These are phyloP conservation scores for Pseudopithomyces chartarum DNA, from an alignment of 2,329 filamentous ascomycete genomes.

Conservation along the genomic window DNA sequence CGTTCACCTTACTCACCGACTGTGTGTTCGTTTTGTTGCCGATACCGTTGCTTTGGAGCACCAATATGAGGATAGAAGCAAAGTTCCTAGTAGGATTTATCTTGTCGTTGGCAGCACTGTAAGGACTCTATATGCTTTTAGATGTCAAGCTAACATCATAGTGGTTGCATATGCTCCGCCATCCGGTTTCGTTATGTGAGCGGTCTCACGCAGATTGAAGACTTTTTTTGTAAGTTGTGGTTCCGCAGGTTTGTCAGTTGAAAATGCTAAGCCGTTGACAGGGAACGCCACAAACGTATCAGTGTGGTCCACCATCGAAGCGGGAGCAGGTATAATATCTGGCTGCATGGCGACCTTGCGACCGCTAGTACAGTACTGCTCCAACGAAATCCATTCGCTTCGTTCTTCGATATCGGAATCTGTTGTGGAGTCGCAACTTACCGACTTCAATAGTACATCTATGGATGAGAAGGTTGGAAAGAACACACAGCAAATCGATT, in stretches of 20 bases:
- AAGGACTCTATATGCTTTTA: constrained; percentile 2
- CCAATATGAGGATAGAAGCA: constrained; percentile 59
- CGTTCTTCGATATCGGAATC: constrained; percentile 38
- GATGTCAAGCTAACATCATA: constrained; percentile 15
- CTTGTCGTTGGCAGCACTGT: constrained; percentile 53
- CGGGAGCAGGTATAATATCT: constrained; percentile 47
- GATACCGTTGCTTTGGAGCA: constrained; percentile 58
- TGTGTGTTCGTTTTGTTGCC: constrained; percentile 37
- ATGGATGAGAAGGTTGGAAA: background rate
- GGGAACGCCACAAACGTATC: constrained; percentile 53
- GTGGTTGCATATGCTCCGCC: constrained; percentile 59
- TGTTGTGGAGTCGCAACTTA: constrained; percentile 3
- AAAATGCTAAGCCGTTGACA: constrained; percentile 10
- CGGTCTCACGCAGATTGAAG: constrained; percentile 47
- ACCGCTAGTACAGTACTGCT: constrained; percentile 45
- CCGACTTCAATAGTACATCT: constrained; percentile 1
- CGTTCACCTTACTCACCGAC: constrained; percentile 38
- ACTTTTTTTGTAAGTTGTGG: constrained; percentile 48
- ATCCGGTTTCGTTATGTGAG: constrained; percentile 57
- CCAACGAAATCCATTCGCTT: constrained; percentile 12
- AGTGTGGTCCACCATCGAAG: constrained; percentile 42
- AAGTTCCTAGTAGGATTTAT: constrained; percentile 61
- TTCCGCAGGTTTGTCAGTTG: background rate
- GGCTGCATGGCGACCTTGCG: constrained; percentile 55
- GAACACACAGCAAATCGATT: background rate